A percentile compares a stretch with the other conserved stretches of the same genome.
phyloP scores from a whole-genome alignment of 257 asterid genomes.

The Nicotiana tabacum region DNA sequence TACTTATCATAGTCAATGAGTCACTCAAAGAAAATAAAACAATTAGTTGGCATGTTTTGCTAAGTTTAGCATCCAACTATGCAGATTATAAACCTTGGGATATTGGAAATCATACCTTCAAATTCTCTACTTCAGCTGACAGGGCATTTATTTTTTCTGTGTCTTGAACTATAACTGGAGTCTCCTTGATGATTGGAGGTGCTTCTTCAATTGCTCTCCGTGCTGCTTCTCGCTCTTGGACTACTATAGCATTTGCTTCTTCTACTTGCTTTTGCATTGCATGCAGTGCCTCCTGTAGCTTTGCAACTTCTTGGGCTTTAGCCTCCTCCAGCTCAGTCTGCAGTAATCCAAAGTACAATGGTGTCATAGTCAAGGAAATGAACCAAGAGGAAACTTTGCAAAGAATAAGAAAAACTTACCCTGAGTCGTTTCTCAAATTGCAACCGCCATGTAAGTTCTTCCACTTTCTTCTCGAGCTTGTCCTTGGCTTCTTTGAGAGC shows the following conservation, averaged over 20 bases:
- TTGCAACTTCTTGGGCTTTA: conserved; percentile 79
- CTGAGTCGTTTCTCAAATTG: conserved; percentile 93
- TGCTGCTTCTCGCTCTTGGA: conserved; percentile 87
- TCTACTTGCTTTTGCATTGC: conserved; percentile 76
- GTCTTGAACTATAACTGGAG: conserved; percentile 91
- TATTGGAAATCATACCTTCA: conserved; percentile 50
- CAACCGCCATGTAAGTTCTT: conserved; percentile 97
- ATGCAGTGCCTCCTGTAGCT: conserved; percentile 78
- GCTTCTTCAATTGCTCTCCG: conserved; percentile 93
- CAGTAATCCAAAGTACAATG: conserved; percentile 26
- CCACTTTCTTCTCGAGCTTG: conserved; percentile 97
- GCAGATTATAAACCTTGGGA: background rate
- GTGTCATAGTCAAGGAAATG: conserved; percentile 11
- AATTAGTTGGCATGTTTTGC: background rate
- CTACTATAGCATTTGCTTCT: conserved; percentile 79
- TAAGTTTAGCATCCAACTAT: background rate
- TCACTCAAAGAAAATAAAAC: background rate
- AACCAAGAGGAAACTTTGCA: background rate
- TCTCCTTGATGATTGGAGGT: conserved; percentile 95
- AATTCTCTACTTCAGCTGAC: conserved; percentile 67
- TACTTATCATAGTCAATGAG: background rate
- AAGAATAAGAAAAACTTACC: conserved; percentile 36
- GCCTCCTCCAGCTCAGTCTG: conserved; percentile 96
- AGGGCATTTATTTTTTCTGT: conserved; percentile 77
- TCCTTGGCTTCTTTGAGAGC: conserved; percentile 96